These are phyloP conservation scores for Eimeria sp. DNA, from an alignment of 169 alveolate species.

Conservation along the genomic window DNA sequence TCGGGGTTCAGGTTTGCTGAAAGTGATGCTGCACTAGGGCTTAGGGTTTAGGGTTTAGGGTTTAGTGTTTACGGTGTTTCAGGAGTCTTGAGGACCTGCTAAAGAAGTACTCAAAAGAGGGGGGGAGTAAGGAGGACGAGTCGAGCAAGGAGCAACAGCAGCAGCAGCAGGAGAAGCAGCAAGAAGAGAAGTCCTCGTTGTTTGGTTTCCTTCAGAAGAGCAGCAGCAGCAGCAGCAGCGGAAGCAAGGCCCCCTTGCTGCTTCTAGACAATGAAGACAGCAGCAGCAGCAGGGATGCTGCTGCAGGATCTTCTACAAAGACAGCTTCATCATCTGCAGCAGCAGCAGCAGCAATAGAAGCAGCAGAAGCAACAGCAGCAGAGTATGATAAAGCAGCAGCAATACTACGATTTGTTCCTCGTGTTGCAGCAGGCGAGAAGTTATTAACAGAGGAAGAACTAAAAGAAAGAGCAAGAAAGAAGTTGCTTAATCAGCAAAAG, in stretches of 20 bases:
- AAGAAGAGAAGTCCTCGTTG: neutral
- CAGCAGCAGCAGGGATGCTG: neutral
- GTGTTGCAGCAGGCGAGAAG: slow-evolving; percentile 49
- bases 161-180: neutral
- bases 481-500: slow-evolving; percentile 37
- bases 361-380: slow-evolving; percentile 76
- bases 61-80: neutral
- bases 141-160: neutral
- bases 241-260: neutral
- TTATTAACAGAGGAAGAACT: slow-evolving; percentile 65
- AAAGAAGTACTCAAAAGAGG: neutral
- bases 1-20: neutral
- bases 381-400: slow-evolving; percentile 57
- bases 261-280: neutral
- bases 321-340: neutral
- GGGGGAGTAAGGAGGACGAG: neutral
- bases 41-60: slow-evolving; percentile 11
- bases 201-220: neutral
- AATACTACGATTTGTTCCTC: slow-evolving; percentile 39
- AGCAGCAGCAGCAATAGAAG: neutral
- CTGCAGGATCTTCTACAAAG: slow-evolving; percentile 33
- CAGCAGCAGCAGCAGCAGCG: slow-evolving; percentile 48
- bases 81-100: slow-evolving; percentile 40
- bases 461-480: neutral
- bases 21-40: neutral